Evolutionary conservation across 257 asterid species (phyloP).

Genomic region (Thymus quinquecostatus): DNA sequence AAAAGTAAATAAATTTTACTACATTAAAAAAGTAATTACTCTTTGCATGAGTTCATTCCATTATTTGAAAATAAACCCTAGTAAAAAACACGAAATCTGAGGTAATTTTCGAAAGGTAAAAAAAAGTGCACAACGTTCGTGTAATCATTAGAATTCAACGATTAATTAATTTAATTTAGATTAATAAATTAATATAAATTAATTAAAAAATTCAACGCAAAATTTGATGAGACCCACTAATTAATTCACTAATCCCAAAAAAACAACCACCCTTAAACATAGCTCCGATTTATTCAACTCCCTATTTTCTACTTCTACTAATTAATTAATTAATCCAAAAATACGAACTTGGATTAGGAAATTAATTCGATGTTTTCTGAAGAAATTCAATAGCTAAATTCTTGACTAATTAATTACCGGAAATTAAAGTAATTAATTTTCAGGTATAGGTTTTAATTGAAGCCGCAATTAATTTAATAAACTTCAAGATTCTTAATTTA

Average conservation of each 20-base stretch:
- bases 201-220: conserved; percentile 5
- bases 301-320: too few species aligned
- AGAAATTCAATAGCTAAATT: conserved; percentile 19
- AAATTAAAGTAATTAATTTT: background rate
- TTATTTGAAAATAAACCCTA: too few species aligned
- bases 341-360: too few species aligned
- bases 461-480: conserved; percentile 20
- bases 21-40: too few species aligned
- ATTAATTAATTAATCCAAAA: too few species aligned
- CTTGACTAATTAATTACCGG: conserved; percentile 13
- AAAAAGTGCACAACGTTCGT: conserved; percentile 30
- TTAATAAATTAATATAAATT: background rate
- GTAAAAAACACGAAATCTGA: background rate
- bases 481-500: background rate
- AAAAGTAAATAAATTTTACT: too few species aligned
- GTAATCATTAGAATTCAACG: conserved; percentile 37
- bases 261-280: conserved; percentile 22
- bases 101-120: background rate
- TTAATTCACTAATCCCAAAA: background rate
- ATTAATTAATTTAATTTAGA: conserved; percentile 5
- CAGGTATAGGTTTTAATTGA: conserved; percentile 7
- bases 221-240: conserved; percentile 39
- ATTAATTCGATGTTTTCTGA: conserved; percentile 4
- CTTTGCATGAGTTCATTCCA: too few species aligned
- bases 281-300: background rate